Conservation (phyloP, 345 rosid genomes). For the Populus tremula region DNA sequence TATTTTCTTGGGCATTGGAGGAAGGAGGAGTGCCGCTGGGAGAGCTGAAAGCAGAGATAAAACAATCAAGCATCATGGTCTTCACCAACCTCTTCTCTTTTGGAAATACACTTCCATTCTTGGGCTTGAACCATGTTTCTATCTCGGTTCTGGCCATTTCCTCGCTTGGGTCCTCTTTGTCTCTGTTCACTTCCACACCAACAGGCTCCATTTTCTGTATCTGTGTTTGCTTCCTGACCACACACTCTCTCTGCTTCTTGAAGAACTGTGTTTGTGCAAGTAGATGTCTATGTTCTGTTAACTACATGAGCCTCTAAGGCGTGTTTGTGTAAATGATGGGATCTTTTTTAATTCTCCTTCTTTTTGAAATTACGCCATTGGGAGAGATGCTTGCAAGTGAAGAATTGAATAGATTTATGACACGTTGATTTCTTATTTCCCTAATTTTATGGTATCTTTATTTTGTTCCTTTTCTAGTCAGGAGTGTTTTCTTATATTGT, state of each 20-base stretch:
- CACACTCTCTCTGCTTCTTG: no score
- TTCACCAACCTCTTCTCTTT: constrained; percentile 15
- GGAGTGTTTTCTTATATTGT: no score
- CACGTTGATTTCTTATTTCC: neutral
- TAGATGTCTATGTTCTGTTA: no score
- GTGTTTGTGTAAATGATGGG: neutral
- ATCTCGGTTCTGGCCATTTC: neutral
- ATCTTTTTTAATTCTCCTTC: neutral
- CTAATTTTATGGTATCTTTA: no score
- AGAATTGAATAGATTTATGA: neutral
- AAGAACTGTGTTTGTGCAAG: no score
- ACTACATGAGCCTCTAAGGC: no score
- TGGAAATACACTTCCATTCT: constrained; percentile 23
- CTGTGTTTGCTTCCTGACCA: no score
- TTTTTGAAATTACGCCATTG: neutral
- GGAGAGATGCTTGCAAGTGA: neutral
- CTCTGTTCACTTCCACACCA: no score
- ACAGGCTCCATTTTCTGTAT: no score
- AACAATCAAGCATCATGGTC: constrained; percentile 4
- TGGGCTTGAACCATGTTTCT: constrained; percentile 1
- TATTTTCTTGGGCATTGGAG: no score
- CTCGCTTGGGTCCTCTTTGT: no score
- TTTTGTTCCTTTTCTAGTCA: no score
- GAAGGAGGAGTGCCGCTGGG: neutral
- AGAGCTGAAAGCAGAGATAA: neutral